Evolutionary conservation across 495 filamentous ascomycete species (phyloP), one percentile per base, ranked within the genome.

Genomic region (Hyaloscypha finlandica): DNA sequence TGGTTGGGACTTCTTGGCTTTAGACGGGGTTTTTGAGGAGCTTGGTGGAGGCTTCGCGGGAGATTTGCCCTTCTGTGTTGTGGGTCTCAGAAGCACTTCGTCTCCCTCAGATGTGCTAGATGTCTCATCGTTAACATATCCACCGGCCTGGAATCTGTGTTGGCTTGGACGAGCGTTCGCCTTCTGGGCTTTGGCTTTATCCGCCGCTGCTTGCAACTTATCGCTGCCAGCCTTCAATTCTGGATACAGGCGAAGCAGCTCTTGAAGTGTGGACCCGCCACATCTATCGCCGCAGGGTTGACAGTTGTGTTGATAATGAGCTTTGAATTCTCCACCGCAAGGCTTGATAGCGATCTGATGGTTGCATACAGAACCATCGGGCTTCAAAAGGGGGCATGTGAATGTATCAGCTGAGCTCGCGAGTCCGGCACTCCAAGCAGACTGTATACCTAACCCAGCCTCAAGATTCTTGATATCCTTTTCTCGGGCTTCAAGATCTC

Each of bases 251-350:
- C 53, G 30, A 11, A 14, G 3, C n/a, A 56, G 22, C 8, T 56
- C 53, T 19, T 48, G 53, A 30, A 29, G 22, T 53, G 51, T n/a
- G 51, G 51, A n/a, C 16, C 42, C 42, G 16, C 42, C 42, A 48
- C 11, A 48, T 4, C 25, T 25, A 8, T 25, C 53, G 6, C n/a
- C 30, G 19, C 22, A 12, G 25, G 53, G 9, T 4, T 8, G 20
- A 11, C 22, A 25, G 6, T 39, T 35, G 31, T 59, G 57, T 20
- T 59, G 57, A 22, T 37, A 59, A 59, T 59, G 57, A n/a, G 29
- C 57, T 37, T 59, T 59, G 19, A 59, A 16, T 22, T 39, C 6
- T 8, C n/a, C 29, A 32, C n/a, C n/a, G 12, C n/a, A 31, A 6
- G 19, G 8, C n/a, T 2, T 32, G n/a, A 59, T 35, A n/a, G 8